Base-by-base conservation (phyloP, 208 protist genomes). In the Wallacemonas rigidus region DNA sequence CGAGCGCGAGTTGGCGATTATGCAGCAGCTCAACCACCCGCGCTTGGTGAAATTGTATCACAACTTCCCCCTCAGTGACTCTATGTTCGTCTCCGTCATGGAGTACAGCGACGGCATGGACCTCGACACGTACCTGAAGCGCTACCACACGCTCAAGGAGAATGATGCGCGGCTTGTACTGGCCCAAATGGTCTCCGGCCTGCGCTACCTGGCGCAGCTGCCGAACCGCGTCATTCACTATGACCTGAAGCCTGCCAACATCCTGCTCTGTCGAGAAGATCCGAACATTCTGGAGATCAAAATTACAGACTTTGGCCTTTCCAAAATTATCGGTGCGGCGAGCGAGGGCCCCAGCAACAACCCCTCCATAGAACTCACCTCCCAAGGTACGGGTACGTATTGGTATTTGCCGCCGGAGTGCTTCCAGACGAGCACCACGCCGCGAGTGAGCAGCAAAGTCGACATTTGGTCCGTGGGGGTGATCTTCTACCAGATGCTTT, bases 271-370 rank as follows among this genome's bases (percentile, higher is more conserved):
- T 67, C 79, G 89, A 7, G 80, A 82, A 48, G 83, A 93, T 51
- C 51, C 87, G 12, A 82, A 53, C 44, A 83, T 88, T 50, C 71
- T 91, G 4, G 87, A 92, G 14, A 91, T 98, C n/a, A 98, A 98
- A 75, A 97, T 99, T 43, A 98, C 97, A 11, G 98, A 99, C 83
- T 99, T 99, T 92, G 98, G 98, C 8, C 88, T 99, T 14, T 97
- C 91, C 50, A 99, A 99, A 82, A 89, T 98, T 12, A 95, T 98
- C 64, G 85, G 88, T 47, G 64, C 77, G 14, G 74, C 60, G 6
- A 56, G 69, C 35, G 84, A 88, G 47, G 87, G 82, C 11, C 72
- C 74, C 14, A 81, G 74, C 69, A 84, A 93, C 67, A 85, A 94
- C 68, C 85, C 89, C 0, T 84, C 85, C 39, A 98, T 98, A 75